phyloP scores from a whole-genome alignment of 1,284 basidiomycete species.

The Naganishia albida region DNA sequence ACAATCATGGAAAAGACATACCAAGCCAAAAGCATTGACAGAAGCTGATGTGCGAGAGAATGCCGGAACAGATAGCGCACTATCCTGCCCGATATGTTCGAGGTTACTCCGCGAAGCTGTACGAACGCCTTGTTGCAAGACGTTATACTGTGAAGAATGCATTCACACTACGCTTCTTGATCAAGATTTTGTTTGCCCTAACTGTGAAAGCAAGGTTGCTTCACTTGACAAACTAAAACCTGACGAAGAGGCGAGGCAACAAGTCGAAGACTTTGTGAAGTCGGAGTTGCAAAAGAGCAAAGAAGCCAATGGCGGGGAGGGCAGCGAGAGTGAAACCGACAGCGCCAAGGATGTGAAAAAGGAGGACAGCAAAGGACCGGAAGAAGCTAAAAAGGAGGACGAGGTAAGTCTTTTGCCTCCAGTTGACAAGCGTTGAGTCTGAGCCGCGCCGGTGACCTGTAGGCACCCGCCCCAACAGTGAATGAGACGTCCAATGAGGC shows the following conservation, averaged over 20 bases:
- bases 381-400: constrained; percentile 7
- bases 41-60: constrained; percentile 78
- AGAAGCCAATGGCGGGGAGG: constrained; percentile 60
- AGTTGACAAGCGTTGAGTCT: not conserved
- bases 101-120: constrained; percentile 86
- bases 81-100: constrained; percentile 84
- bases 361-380: not conserved
- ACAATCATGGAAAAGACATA: constrained; percentile 88
- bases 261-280: constrained; percentile 77
- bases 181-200: constrained; percentile 87
- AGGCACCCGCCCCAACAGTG: not conserved
- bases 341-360: constrained; percentile 34
- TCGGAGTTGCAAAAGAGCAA: constrained; percentile 78
- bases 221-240: constrained; percentile 78
- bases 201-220: constrained; percentile 79
- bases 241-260: constrained; percentile 75
- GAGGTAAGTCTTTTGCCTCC: not conserved
- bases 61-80: constrained; percentile 70
- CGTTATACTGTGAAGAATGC: constrained; percentile 91
- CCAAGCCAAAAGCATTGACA: constrained; percentile 72
- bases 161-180: constrained; percentile 87
- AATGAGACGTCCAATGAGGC: not conserved
- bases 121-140: constrained; percentile 86
- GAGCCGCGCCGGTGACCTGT: too few relatives aligned
- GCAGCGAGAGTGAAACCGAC: constrained; percentile 13